These are phyloP conservation scores for Fusarium denticulatum DNA, from an alignment of 2,329 filamentous ascomycete species.

Conservation along the genomic window DNA sequence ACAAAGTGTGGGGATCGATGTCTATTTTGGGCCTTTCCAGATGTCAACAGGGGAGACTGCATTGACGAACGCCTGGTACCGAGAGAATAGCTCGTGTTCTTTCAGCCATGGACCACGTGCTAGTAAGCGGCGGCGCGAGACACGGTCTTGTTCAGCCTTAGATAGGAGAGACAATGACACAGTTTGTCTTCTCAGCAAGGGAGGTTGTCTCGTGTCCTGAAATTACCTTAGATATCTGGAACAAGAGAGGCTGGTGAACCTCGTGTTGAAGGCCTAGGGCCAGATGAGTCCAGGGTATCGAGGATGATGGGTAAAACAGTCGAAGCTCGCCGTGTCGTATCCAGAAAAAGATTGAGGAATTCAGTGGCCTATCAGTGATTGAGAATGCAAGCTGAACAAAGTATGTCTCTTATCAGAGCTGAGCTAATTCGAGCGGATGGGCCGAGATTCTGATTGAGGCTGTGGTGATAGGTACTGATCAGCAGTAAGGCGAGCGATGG, in stretches of 20 bases:
- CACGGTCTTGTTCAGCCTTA: conserved; percentile 32
- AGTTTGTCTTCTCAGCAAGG: conserved; percentile 7
- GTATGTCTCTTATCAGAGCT: neutral
- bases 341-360: conserved; percentile 23
- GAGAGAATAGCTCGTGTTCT: conserved; percentile 34
- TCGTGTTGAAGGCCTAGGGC: conserved; percentile 22
- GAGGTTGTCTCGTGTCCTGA: conserved; percentile 21
- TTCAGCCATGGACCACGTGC: conserved; percentile 30
- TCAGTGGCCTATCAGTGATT: neutral
- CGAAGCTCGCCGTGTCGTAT: conserved; percentile 10
- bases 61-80: conserved; percentile 27
- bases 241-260: conserved; percentile 15
- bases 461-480: neutral
- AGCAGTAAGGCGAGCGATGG: neutral
- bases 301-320: conserved; percentile 1
- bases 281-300: conserved; percentile 16
- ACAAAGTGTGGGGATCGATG: conserved; percentile 31
- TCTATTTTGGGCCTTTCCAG: conserved; percentile 39
- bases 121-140: conserved; percentile 20
- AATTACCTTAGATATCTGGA: conserved; percentile 16
- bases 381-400: neutral
- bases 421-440: neutral
- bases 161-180: conserved; percentile 9
- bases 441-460: neutral
- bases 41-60: conserved; percentile 33